Evolutionary conservation across 1,139 yeast species (phyloP).

Genomic region (Geotrichum cucujoidarum): DNA sequence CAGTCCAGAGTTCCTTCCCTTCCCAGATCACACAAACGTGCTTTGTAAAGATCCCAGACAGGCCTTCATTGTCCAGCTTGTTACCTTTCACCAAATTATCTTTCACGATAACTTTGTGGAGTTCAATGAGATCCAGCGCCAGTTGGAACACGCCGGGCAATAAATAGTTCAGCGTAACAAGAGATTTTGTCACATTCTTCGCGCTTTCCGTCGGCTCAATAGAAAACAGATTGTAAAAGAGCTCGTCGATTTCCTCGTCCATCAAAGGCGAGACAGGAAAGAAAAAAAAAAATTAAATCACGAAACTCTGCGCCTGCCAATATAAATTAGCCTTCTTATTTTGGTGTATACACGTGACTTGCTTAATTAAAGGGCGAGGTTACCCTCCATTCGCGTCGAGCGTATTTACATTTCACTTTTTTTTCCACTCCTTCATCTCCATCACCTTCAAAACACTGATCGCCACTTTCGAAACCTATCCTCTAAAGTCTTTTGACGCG

Average conservation of each 20-base stretch:
- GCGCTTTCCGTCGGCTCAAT: background rate
- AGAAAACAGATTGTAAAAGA: conserved; percentile 7
- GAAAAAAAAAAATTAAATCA: too few species aligned
- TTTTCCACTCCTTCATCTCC: conserved; percentile 5
- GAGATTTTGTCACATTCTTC: conserved; percentile 15
- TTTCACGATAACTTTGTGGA: conserved; percentile 15
- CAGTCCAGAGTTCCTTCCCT: conserved; percentile 8
- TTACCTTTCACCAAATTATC: background rate
- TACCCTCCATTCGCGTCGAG: conserved; percentile 19
- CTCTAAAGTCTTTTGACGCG: background rate
- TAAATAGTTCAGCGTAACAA: conserved; percentile 26
- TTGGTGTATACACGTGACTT: conserved; percentile 1
- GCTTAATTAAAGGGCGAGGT: too few species aligned
- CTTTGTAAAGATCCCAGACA: conserved; percentile 11
- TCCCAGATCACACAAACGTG: background rate
- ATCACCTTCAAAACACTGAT: background rate
- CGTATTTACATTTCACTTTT: background rate
- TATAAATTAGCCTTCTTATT: too few species aligned
- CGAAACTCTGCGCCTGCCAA: too few species aligned
- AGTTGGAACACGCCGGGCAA: conserved; percentile 26
- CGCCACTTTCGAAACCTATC: background rate
- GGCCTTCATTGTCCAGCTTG: background rate
- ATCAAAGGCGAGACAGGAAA: background rate
- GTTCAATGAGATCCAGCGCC: conserved; percentile 27
- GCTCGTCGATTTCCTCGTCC: conserved; percentile 13